Base-by-base conservation (phyloP, 2,329 filamentous ascomycete species). In the Septoria petroselini region DNA sequence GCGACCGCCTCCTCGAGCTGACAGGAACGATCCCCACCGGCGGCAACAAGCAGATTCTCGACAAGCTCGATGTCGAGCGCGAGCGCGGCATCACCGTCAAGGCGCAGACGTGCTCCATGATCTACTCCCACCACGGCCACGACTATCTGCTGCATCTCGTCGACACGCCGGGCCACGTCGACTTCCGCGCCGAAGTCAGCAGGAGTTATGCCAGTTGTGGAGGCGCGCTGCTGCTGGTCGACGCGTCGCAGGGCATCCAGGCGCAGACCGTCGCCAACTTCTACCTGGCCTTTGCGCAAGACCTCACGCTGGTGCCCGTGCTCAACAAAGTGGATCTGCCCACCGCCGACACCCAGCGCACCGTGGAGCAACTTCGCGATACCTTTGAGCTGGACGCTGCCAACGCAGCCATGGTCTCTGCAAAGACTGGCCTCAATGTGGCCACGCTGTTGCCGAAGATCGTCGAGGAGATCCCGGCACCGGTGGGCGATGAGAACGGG, bases 231-330 rank as follows among this genome's bases (percentile, higher is more conserved):
- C 77, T 98, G 44, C 81, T 98, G 1, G 91, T 98, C 2, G 93
- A 98, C 76, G 93, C 91, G 6, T 95, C 88, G 60, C 93, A 98
- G 71, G 93, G 93, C 38, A 84, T 98, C 2, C 93, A 98, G 73
- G 93, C 93, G 4, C 93, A 98, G 75, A 98, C 93, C 0, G 93
- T 98, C 7, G 93, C 93, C 54, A 98, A 98, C 70, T 98, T 98
- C 72, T 96, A 97, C 68, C 82, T 97, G 18, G 93, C 93, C 6
- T 98, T 98, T 70, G 84, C 91, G 1, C 89, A 97, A 68, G 88
- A 89, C 12, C 73, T 98, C 43, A 79, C 83, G 17, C 79, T 98
- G 54, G 82, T 98, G 3, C 93, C 93, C 0, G 88, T 98, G 18
- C 81, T 98, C 63, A 98, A 98, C 75, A 98, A 98, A 76, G 86